Evolutionary conservation across 805 yeast species (phyloP).

Genomic region (Spathaspora gorwiae): DNA sequence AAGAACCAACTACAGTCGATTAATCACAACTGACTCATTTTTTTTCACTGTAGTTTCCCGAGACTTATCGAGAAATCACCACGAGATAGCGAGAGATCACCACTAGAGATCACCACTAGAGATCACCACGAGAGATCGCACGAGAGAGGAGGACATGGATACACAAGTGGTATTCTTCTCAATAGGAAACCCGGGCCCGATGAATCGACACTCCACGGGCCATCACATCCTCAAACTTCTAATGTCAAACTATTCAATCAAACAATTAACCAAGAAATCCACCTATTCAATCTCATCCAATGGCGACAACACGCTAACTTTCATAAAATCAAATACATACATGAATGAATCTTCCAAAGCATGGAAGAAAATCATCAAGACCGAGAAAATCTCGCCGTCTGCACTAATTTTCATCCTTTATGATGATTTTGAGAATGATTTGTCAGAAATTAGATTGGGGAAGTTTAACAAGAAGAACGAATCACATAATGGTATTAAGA

Average conservation of each 20-base stretch:
- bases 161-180: conserved; percentile 16
- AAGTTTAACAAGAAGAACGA: conserved; percentile 28
- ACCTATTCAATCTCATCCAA: conserved; percentile 22
- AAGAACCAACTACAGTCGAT: too few relatives aligned
- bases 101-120: too few relatives aligned
- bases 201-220: conserved; percentile 38
- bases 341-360: conserved; percentile 38
- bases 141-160: background rate
- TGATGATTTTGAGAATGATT: conserved; percentile 35
- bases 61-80: too few relatives aligned
- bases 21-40: too few relatives aligned
- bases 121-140: too few relatives aligned
- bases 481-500: conserved; percentile 37
- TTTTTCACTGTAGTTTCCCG: too few relatives aligned
- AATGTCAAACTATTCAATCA: conserved; percentile 21
- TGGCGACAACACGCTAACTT: conserved; percentile 15
- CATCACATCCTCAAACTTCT: conserved; percentile 28
- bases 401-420: conserved; percentile 16
- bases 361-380: conserved; percentile 20
- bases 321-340: conserved; percentile 34
- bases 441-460: conserved; percentile 27
- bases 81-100: too few relatives aligned
- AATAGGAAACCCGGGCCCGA: conserved; percentile 39
- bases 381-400: conserved; percentile 10
- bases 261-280: conserved; percentile 25